Evolutionary conservation across 2,329 filamentous ascomycete genomes (phyloP).

Genomic region (Neophaeococcomyces aloes): DNA sequence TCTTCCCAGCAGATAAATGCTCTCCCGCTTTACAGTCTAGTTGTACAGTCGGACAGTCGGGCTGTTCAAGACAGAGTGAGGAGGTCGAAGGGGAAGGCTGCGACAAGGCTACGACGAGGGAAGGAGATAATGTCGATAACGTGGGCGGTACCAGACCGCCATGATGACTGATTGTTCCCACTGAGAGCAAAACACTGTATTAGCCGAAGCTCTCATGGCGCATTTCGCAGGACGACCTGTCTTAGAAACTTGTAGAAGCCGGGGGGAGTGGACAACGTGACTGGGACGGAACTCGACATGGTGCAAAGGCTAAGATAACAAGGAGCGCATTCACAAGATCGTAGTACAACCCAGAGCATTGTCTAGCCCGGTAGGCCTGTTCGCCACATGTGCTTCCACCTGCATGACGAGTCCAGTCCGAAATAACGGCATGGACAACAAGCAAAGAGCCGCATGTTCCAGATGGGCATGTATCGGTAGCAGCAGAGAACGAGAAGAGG

Average conservation of each 20-base stretch:
- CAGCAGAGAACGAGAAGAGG: not conserved
- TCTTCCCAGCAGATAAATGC: not conserved
- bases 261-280: too few species aligned
- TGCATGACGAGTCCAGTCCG: too few species aligned
- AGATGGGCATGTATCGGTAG: not conserved
- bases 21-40: not conserved
- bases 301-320: not conserved
- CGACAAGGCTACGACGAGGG: constrained; percentile 8
- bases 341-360: not conserved
- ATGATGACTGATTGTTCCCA: constrained; percentile 12
- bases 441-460: not conserved
- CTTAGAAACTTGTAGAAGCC: not conserved
- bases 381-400: not conserved
- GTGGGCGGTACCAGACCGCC: constrained; percentile 22
- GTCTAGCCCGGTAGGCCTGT: not conserved
- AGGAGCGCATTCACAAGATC: not conserved
- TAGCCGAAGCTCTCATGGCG: not conserved
- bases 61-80: constrained; percentile 22
- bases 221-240: not conserved
- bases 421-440: too few species aligned
- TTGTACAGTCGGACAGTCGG: constrained; percentile 10
- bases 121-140: constrained; percentile 13
- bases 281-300: not conserved
- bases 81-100: constrained; percentile 4
- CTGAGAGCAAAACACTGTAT: not conserved